Percentiles rank a stretch among this genome's conserved stretches.
These are phyloP conservation scores for Nephelium lappaceum DNA, from an alignment of 345 rosid genomes.

Conservation along the genomic window DNA sequence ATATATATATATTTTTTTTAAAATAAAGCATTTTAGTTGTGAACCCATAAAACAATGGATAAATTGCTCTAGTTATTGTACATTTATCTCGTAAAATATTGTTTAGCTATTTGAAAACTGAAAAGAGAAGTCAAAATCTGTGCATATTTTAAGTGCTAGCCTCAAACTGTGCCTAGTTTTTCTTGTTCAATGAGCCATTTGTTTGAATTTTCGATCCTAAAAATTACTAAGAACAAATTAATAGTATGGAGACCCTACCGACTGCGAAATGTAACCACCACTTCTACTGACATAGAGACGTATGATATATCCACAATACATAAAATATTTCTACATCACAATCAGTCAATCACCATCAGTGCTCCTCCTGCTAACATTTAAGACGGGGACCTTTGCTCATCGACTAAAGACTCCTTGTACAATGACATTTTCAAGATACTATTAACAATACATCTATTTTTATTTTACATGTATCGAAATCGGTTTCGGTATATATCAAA, in stretches of 20 bases:
- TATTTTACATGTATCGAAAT: too few species aligned
- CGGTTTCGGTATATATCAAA: too few species aligned
- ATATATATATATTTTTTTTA: too few species aligned
- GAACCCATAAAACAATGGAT: too few species aligned
- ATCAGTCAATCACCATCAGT: neutral
- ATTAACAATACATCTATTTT: too few species aligned
- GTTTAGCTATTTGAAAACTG: too few species aligned
- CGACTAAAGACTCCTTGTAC: neutral
- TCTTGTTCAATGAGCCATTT: too few species aligned
- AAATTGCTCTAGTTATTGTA: too few species aligned
- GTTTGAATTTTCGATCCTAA: neutral
- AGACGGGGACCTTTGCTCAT: constrained; percentile 12
- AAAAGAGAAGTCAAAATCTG: neutral
- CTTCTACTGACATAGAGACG: constrained; percentile 11
- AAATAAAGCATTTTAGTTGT: too few species aligned
- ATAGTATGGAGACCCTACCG: neutral
- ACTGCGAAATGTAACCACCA: constrained; percentile 15
- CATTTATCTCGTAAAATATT: too few species aligned
- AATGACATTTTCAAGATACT: neutral
- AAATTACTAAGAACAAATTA: neutral
- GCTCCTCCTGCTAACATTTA: neutral
- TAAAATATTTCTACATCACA: neutral
- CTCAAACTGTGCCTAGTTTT: neutral
- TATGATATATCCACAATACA: neutral
- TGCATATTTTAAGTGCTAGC: neutral